Evolutionary conservation across 2,329 filamentous ascomycete genomes (phyloP).

Genomic region (Aspergillus brunneoviolaceus): DNA sequence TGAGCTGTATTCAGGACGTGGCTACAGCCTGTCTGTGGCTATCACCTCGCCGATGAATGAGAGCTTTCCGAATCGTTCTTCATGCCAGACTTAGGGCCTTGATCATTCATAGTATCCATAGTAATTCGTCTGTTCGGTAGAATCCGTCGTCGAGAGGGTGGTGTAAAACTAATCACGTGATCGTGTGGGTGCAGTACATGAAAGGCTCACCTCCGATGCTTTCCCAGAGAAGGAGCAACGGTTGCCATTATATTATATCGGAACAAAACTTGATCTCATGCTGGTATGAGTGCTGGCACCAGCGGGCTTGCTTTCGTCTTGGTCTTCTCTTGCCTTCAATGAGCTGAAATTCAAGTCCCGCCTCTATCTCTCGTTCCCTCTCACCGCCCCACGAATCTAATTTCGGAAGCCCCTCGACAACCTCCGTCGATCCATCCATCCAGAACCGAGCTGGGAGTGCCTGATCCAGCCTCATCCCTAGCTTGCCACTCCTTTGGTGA

Average conservation of each 20-base stretch:
- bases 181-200: too few relatives aligned
- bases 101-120: too few relatives aligned
- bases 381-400: conserved; percentile 31
- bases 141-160: too few relatives aligned
- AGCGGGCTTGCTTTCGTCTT: background rate
- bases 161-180: too few relatives aligned
- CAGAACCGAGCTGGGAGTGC: background rate
- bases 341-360: background rate
- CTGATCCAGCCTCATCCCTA: background rate
- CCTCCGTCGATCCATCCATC: conserved; percentile 20
- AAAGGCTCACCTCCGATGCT: too few relatives aligned
- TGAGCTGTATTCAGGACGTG: background rate
- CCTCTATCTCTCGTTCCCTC: background rate
- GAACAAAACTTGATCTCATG: too few relatives aligned
- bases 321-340: background rate
- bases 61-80: too few relatives aligned
- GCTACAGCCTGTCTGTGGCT: background rate
- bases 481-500: background rate
- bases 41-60: too few relatives aligned
- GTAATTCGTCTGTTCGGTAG: too few relatives aligned
- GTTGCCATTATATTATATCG: too few relatives aligned
- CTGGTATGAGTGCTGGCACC: background rate
- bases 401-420: conserved; percentile 24
- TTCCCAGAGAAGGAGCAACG: too few relatives aligned
- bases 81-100: too few relatives aligned